A percentile compares a stretch with the other conserved stretches of the same genome.
Conservation (phyloP, 148 eudicot genomes). For the Drosera capensis region DNA sequence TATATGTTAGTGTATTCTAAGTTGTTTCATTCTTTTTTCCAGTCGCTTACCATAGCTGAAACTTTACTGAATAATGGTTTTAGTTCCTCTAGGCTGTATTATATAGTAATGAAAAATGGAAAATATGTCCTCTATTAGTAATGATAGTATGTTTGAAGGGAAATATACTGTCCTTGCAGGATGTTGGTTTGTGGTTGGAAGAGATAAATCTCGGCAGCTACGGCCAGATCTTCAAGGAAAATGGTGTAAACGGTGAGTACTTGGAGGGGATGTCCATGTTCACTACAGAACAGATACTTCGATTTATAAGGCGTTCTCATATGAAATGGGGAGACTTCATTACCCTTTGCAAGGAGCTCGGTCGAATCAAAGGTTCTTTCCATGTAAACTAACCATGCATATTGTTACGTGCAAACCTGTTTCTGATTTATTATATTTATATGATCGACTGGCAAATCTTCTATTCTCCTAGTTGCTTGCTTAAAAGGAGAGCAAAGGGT, state of each 20-base stretch:
- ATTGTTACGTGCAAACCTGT: not conserved
- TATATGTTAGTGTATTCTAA: too few relatives aligned
- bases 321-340: conserved; percentile 97
- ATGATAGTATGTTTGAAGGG: too few relatives aligned
- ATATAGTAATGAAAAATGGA: too few relatives aligned
- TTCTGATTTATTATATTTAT: too few relatives aligned
- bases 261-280: conserved; percentile 95
- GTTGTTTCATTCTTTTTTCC: too few relatives aligned
- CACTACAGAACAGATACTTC: conserved; percentile 81
- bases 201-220: conserved; percentile 76
- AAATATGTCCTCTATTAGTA: too few relatives aligned
- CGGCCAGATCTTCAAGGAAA: conserved; percentile 57
- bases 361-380: conserved; percentile 69
- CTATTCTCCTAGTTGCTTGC: conserved; percentile 50
- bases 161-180: conserved; percentile 20
- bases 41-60: too few relatives aligned
- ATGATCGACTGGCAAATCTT: not conserved
- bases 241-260: conserved; percentile 84
- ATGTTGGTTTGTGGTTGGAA: conserved; percentile 85
- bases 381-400: not conserved
- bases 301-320: conserved; percentile 82
- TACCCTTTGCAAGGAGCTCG: conserved; percentile 81
- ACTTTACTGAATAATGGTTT: too few relatives aligned
- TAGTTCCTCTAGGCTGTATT: too few relatives aligned
- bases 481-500: conserved; percentile 89